Conservation (phyloP, 192 early-diverging fungal species). For the Backusella tuberculispora region DNA sequence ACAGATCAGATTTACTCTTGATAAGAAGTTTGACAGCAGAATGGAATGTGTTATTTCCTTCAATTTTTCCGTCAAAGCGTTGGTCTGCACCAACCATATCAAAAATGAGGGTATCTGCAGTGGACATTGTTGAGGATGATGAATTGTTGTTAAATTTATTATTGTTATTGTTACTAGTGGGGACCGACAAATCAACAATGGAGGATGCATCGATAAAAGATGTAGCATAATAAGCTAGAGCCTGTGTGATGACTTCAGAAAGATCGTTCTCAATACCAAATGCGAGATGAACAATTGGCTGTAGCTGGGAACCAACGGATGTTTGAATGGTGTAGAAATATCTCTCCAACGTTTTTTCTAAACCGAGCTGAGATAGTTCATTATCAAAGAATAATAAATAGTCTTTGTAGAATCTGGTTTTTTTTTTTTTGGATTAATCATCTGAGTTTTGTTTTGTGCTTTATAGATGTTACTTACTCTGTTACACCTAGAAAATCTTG, state of each 20-base stretch:
- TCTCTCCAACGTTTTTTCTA: not conserved
- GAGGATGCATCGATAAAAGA: slow-evolving; percentile 10
- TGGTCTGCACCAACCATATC: slow-evolving; percentile 24
- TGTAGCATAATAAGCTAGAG: slow-evolving; percentile 22
- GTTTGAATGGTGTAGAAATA: slow-evolving; percentile 28
- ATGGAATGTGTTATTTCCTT: slow-evolving; percentile 27
- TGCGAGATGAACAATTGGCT: slow-evolving; percentile 29
- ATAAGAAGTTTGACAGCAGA: slow-evolving; percentile 22
- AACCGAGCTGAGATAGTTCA: slow-evolving; percentile 5
- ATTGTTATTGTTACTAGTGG: not conserved
- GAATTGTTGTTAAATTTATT: not conserved
- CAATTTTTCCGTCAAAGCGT: slow-evolving; percentile 30
- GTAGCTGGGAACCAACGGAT: slow-evolving; percentile 30
- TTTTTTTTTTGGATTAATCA: slow-evolving; percentile 1
- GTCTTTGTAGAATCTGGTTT: slow-evolving; percentile 20
- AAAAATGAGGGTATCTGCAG: not conserved
- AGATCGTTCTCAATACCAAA: slow-evolving; percentile 28
- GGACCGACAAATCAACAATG: not conserved
- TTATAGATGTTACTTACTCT: slow-evolving; percentile 19
- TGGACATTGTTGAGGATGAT: too few relatives aligned
- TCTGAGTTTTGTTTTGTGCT: not conserved
- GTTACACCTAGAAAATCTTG: slow-evolving; percentile 25
- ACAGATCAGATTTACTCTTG: slow-evolving; percentile 26
- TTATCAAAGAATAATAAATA: slow-evolving; percentile 34
- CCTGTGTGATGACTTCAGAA: slow-evolving; percentile 11